These are phyloP conservation scores for Arctium lappa DNA, from an alignment of 129 eudicot genomes.

Conservation along the genomic window DNA sequence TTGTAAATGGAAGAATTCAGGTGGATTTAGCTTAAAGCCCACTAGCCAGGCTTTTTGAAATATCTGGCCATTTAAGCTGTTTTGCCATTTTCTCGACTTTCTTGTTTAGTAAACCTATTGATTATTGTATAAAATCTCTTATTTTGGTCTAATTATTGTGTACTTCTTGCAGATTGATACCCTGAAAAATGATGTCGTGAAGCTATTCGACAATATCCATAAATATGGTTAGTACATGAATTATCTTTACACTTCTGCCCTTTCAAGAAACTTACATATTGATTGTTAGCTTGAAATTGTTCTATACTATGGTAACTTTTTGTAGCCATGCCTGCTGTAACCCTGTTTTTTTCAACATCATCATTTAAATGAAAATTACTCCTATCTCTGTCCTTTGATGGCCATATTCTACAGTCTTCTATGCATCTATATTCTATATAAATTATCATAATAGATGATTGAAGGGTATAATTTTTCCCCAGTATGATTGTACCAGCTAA, in stretches of 20 bases:
- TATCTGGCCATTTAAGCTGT: neutral
- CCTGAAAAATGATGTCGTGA: conserved; percentile 58
- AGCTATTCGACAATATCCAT: conserved; percentile 65
- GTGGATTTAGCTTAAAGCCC: too few species aligned
- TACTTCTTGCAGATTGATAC: conserved; percentile 51
- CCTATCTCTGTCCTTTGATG: neutral
- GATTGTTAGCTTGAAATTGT: neutral
- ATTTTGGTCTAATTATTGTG: conserved; percentile 1
- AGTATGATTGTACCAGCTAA: neutral
- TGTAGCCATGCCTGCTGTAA: neutral
- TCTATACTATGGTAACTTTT: neutral
- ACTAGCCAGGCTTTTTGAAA: neutral
- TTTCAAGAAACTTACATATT: conserved; percentile 11
- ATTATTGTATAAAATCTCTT: neutral
- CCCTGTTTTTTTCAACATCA: neutral
- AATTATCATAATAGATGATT: neutral
- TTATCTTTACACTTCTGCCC: conserved; percentile 1
- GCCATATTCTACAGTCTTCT: conserved; percentile 1
- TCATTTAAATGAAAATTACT: neutral
- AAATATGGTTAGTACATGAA: conserved; percentile 55
- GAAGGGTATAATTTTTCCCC: neutral
- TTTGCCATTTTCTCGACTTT: neutral
- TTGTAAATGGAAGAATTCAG: too few species aligned
- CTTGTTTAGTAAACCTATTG: neutral
- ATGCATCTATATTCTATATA: neutral